Conservation (phyloP, 441 rosid species). For the Lepidium campestre region DNA sequence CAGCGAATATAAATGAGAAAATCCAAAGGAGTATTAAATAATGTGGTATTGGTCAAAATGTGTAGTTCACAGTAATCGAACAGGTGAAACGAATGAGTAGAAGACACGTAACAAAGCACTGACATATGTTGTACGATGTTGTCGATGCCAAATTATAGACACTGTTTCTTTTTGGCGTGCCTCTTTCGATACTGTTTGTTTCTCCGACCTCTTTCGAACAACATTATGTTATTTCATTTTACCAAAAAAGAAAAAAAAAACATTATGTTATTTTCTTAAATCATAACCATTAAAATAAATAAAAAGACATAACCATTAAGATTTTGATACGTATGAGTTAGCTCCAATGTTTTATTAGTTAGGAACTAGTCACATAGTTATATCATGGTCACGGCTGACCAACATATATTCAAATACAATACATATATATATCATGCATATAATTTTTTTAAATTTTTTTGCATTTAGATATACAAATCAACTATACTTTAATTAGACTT, state of each 20-base stretch:
- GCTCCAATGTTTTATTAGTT: not conserved
- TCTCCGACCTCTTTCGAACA: not conserved
- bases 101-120: constrained; percentile 19
- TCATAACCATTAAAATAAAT: not conserved
- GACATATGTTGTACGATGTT: constrained; percentile 26
- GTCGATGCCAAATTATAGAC: constrained; percentile 8
- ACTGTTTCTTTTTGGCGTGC: constrained; percentile 13
- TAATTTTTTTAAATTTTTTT: too few relatives aligned
- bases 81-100: not conserved
- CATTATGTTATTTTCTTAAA: not conserved
- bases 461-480: too few relatives aligned
- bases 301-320: not conserved
- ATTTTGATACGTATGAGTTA: not conserved
- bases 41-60: not conserved
- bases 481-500: too few relatives aligned
- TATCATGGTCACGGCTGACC: not conserved
- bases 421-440: too few relatives aligned
- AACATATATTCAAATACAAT: too few relatives aligned
- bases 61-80: not conserved
- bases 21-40: not conserved
- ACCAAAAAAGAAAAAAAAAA: too few relatives aligned
- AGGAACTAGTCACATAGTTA: not conserved
- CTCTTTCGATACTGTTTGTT: constrained; percentile 10
- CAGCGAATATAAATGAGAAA: not conserved
- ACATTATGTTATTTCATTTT: too few relatives aligned